These are phyloP conservation scores for Xanthoparmelia taractica DNA, from an alignment of 495 filamentous ascomycete genomes.

Conservation along the genomic window DNA sequence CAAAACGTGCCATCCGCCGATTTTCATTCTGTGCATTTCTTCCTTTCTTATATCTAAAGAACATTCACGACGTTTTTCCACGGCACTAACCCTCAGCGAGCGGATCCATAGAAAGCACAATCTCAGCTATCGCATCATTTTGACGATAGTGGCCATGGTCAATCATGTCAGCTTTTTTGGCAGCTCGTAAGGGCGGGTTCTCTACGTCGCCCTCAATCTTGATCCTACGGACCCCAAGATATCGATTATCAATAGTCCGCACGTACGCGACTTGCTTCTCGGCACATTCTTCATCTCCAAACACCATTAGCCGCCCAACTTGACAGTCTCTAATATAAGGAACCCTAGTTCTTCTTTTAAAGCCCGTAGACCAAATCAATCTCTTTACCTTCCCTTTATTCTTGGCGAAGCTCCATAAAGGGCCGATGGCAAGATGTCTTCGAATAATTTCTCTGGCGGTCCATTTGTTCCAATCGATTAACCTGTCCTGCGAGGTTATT, in stretches of 20 bases:
- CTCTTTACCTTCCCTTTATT: conserved; percentile 4
- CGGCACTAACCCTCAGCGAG: neutral
- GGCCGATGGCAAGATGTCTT: conserved; percentile 45
- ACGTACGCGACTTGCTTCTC: conserved; percentile 15
- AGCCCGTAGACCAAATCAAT: conserved; percentile 26
- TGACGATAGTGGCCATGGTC: neutral
- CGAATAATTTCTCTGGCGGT: conserved; percentile 40
- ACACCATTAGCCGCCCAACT: conserved; percentile 19
- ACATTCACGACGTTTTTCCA: neutral
- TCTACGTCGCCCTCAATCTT: conserved; percentile 23
- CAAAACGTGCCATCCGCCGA: neutral
- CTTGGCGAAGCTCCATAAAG: conserved; percentile 45
- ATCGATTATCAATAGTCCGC: conserved; percentile 20
- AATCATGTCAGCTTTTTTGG: conserved; percentile 15
- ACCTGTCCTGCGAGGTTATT: conserved; percentile 45
- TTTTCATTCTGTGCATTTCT: neutral
- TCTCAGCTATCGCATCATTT: neutral
- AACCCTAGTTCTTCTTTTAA: conserved; percentile 8
- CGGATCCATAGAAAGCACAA: neutral
- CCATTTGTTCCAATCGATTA: conserved; percentile 48
- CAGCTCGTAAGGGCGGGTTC: conserved; percentile 13
- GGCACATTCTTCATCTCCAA: neutral
- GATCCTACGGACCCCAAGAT: conserved; percentile 14
- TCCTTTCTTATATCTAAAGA: neutral
- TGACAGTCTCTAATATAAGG: neutral